Base-by-base conservation (phyloP, 768 basidiomycete genomes). In the Agaricus sinodeliciosus region DNA sequence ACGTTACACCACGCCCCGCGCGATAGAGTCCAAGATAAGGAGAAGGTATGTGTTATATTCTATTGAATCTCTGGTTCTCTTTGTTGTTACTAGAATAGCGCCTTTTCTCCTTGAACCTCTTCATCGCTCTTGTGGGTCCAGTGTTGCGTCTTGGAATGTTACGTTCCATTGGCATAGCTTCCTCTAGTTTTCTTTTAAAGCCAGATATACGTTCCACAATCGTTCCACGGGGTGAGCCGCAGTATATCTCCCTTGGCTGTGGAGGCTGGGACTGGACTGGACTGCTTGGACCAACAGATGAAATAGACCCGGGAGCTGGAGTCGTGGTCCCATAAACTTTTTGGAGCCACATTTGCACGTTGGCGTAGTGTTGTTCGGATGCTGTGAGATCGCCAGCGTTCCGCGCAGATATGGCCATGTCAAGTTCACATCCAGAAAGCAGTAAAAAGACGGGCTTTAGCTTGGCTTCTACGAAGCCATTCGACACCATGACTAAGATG, bases 371-470 rank as follows among this genome's bases (percentile, higher is more conserved):
- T 18, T 62, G 35, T 42, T 54, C 60, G 1, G 61, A 55, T 15
- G 66, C 64, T n/a, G 59, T 56, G n/a, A 60, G 60, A 0, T 67
- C 59, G 18, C 61, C 63, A 36, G 58, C 15, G 41, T 58, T 31
- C 55, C 67, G 68, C 18, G 63, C 60, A 35, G 57, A 57, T 60
- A 62, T 70, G 43, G 66, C 71, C 49, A 81, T 60, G 57, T 81
- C 80, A 2, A 68, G 66, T 58, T 82, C 76, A 58, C 80, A 82
- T 48, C 76, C 73, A 7, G 80, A 73, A 13, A 82, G 68, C 62
- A 82, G 68, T 8, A 83, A 69, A 60, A 69, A 77, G 0, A 72
- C 76, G 12, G 81, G 79, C 57, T 71, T 76, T 36, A 80, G 65
- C 3, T 73, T 67, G 22, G 63, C 60, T 35, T 69, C 66, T 4